These are phyloP conservation scores for Aspergillus cristatus DNA, from an alignment of 495 filamentous ascomycete genomes.

Conservation along the genomic window DNA sequence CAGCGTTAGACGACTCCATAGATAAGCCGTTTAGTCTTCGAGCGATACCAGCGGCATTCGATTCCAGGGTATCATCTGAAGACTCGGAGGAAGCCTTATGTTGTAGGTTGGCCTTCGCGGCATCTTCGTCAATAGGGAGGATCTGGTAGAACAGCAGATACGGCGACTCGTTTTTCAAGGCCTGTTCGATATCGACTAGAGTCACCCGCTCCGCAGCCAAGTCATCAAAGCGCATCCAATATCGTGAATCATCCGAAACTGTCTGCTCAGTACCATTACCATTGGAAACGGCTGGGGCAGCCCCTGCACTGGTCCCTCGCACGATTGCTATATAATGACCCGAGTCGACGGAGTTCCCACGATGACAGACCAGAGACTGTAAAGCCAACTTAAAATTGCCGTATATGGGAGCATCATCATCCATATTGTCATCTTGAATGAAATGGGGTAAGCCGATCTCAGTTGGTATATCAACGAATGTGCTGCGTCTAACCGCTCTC, in stretches of 20 bases:
- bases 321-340: conserved; percentile 87
- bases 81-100: conserved; percentile 50
- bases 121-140: conserved; percentile 67
- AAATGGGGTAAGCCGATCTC: conserved; percentile 86
- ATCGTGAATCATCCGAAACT: conserved; percentile 45
- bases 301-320: conserved; percentile 45
- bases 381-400: conserved; percentile 83
- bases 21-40: conserved; percentile 10
- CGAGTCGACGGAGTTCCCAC: conserved; percentile 77
- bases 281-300: conserved; percentile 40
- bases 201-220: conserved; percentile 60
- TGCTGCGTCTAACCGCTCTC: conserved; percentile 57
- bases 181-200: conserved; percentile 67
- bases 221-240: conserved; percentile 91
- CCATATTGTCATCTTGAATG: conserved; percentile 66
- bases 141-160: conserved; percentile 96
- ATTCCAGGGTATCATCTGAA: conserved; percentile 28
- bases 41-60: conserved; percentile 14
- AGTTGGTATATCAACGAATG: conserved; percentile 83
- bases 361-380: conserved; percentile 85
- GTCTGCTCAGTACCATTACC: conserved; percentile 40
- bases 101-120: conserved; percentile 40
- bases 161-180: conserved; percentile 74
- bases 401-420: conserved; percentile 54
- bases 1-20: conserved; percentile 11